Evolutionary conservation across 257 asterid genomes (phyloP).

Genomic region (Ehretia macrophylla): DNA sequence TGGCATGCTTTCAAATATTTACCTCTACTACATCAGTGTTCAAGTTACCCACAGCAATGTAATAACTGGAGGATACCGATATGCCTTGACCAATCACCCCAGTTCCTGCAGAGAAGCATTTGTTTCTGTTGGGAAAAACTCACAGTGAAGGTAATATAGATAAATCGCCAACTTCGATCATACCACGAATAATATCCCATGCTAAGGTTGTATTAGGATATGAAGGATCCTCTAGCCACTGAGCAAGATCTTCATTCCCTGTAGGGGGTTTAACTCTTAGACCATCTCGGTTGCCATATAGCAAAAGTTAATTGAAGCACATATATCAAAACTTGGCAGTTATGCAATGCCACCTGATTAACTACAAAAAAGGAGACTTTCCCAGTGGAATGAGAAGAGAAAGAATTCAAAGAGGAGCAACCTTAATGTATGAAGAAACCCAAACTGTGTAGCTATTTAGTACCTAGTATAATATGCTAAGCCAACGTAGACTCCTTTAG

Average conservation of each 20-base stretch:
- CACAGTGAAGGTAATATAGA: neutral
- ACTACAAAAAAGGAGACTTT: neutral
- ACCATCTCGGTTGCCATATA: constrained; percentile 11
- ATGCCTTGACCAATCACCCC: constrained; percentile 52
- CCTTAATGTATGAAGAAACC: neutral
- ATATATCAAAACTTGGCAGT: neutral
- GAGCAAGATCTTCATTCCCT: constrained; percentile 54
- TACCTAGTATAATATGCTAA: too few species aligned
- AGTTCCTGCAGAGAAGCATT: constrained; percentile 42
- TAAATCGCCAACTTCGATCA: constrained; percentile 23
- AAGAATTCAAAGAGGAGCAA: neutral
- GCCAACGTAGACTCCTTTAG: too few species aligned
- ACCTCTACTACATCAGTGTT: constrained; percentile 50
- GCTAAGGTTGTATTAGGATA: constrained; percentile 45
- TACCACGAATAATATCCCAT: constrained; percentile 70
- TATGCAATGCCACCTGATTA: too few species aligned
- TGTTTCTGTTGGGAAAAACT: constrained; percentile 17
- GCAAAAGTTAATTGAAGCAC: neutral
- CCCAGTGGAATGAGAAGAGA: neutral
- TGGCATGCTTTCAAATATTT: constrained; percentile 16
- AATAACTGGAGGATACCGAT: constrained; percentile 49
- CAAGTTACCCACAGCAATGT: constrained; percentile 71
- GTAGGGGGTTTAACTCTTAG: constrained; percentile 23
- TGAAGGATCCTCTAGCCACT: constrained; percentile 80
- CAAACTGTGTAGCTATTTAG: neutral